Evolutionary conservation across 2,329 filamentous ascomycete genomes (phyloP), one percentile per base, ranked within the genome.

Genomic region (Nannizzia gypsea): DNA sequence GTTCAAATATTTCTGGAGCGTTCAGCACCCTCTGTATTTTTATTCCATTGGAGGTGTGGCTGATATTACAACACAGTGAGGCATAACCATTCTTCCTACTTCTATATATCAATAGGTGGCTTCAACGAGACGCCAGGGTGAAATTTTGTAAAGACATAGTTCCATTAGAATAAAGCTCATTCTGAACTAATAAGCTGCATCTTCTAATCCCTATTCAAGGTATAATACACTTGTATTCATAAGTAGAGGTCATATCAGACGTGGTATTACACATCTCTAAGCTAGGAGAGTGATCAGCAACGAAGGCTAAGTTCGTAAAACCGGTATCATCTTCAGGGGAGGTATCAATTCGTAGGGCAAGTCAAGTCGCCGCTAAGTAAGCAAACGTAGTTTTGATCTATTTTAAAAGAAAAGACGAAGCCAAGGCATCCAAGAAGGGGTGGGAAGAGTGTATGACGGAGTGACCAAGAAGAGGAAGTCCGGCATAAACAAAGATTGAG

Each of bases 151-250:
- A 6, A 31, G 34, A 17, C 11, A 26, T 54, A 54, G n/a, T 34
- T 54, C 50, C 34, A 54, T 54, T 31, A 34, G 26, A 54, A 31
- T 54, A 54, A 54, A 34, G n/a, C 31, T 31, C 8, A 31, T 34
- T 31, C 15, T n/a, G 17, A 54, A 54, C 2, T 31, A n/a, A 54
- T 54, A 28, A 17, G 13, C 11, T 26, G 44, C 11, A 13, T 50
- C 22, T 50, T 22, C 44, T 50, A 24, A 54, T 54, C 26, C 15
- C 24, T 54, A 54, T 54, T 34, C 13, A 17, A 34, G 6, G 28
- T 34, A n/a, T 34, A 54, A 54, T 54, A 34, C 50, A 31, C 50
- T 15, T 54, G 26, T 54, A 54, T 54, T 31, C 50, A 54, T 54
- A 34, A 31, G 5, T 3, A 17, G 50, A 9, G 26, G 3, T 13